Evolutionary conservation across 306 rosid species (phyloP), one percentile per base, ranked within the genome.

Genomic region (Styphnolobium japonicum): DNA sequence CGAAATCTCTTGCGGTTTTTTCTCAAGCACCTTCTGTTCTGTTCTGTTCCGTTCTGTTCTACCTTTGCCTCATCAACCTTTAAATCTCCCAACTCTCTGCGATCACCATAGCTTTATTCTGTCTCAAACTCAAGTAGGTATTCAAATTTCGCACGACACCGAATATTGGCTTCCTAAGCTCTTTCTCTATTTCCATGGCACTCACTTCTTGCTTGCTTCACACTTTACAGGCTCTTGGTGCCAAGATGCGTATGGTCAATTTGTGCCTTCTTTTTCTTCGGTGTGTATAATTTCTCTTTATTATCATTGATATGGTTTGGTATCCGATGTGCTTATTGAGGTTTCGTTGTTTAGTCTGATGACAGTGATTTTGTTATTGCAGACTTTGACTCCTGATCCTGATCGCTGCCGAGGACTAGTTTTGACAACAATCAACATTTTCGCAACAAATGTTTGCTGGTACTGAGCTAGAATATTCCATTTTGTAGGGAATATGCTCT

Each of bases 381-480:
- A 56, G 86, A 66, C 52, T 68, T 25, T 78, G 6, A 7, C 1
- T 55, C 16, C 48, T 43, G 37, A 25, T 73, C 40, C 53, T 36
- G 66, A 75, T 77, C 61, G 67, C 33, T 80, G 61, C 67, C n/a
- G 51, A 60, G 51, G 46, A 7, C 45, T 61, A 10, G 10, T 36
- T 76, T 56, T 53, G 7, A 68, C 70, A 16, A 56, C 42, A 55
- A 53, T 19, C 36, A 29, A n/a, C 40, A 29, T 34, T n/a, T n/a
- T 37, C 10, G 10, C 34, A 5, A 10, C 34, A 12, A 25, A 48
- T 67, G 63, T 37, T 82, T 68, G 39, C 29, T 36, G 81, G 22
- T 39, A 34, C 64, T 74, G 81, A 46, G 68, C 57, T 86, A 18
- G 66, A 62, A 34, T 62, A 19, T 22, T 46, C 11, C 71, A 18